These are phyloP conservation scores for Yarrowia keelungensis DNA, from an alignment of 805 yeast genomes.

Conservation along the genomic window DNA sequence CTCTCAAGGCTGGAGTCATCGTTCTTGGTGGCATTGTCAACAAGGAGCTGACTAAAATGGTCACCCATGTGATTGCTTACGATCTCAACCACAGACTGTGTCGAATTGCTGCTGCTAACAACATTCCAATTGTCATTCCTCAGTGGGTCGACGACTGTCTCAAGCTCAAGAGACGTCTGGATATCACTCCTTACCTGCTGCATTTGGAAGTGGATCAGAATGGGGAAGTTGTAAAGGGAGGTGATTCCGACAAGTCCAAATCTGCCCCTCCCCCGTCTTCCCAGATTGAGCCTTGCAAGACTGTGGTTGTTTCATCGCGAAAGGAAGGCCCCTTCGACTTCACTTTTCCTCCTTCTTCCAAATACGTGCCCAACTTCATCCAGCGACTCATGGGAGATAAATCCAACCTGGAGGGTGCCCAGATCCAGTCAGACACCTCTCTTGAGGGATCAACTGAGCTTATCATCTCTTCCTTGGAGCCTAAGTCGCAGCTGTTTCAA, in stretches of 20 bases:
- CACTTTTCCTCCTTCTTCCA: constrained; percentile 29
- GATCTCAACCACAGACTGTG: constrained; percentile 52
- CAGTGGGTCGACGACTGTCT: constrained; percentile 81
- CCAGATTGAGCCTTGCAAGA: constrained; percentile 25
- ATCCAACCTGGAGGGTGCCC: constrained; percentile 23
- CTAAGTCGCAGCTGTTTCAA: constrained; percentile 47
- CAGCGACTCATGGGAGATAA: constrained; percentile 24
- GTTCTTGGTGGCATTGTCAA: constrained; percentile 80
- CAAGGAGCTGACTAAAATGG: constrained; percentile 66
- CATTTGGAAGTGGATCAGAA: constrained; percentile 23
- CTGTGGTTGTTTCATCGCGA: constrained; percentile 12
- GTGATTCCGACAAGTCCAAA: background rate
- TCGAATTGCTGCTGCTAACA: constrained; percentile 57
- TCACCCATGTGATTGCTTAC: constrained; percentile 78
- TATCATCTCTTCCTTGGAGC: constrained; percentile 38
- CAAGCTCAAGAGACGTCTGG: constrained; percentile 57
- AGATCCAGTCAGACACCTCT: constrained; percentile 24
- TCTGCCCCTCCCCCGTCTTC: constrained; percentile 7
- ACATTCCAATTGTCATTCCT: constrained; percentile 63
- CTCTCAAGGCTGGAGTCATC: constrained; percentile 69
- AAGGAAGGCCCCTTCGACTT: constrained; percentile 29
- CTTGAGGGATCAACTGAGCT: constrained; percentile 30
- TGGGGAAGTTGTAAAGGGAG: constrained; percentile 9
- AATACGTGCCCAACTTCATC: constrained; percentile 30
- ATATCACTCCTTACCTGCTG: constrained; percentile 62